Percentiles rank a stretch among this genome's conserved stretches.
Conservation (phyloP, 495 filamentous ascomycete genomes). For the Glarea lozoyensis region DNA sequence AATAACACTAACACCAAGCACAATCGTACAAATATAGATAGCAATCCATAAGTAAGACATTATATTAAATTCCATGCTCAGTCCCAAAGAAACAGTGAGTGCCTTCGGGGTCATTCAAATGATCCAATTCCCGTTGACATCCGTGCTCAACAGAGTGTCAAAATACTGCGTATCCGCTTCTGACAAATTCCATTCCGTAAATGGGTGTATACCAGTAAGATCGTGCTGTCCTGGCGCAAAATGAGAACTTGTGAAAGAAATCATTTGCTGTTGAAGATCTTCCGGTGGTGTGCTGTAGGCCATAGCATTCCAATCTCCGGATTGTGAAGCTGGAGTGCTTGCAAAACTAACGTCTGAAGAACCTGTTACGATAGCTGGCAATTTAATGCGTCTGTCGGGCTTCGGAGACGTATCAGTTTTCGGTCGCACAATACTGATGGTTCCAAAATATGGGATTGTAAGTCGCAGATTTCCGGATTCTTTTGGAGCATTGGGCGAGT, state of each 20-base stretch:
- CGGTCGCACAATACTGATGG: slow-evolving; percentile 29
- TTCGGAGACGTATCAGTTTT: not conserved
- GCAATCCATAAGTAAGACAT: no score
- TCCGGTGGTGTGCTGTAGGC: not conserved
- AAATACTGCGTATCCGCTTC: slow-evolving; percentile 19
- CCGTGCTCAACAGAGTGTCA: slow-evolving; percentile 17
- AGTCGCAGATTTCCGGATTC: slow-evolving; percentile 23
- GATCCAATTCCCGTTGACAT: slow-evolving; percentile 21
- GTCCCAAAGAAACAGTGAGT: no score
- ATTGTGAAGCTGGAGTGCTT: not conserved
- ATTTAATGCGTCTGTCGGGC: no score
- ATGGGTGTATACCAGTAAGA: slow-evolving; percentile 1
- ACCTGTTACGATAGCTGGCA: not conserved
- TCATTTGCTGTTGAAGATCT: not conserved
- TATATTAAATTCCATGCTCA: no score
- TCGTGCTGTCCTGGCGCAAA: slow-evolving; percentile 2
- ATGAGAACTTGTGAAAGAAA: slow-evolving; percentile 6
- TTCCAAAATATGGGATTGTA: slow-evolving; percentile 38
- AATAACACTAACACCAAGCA: no score
- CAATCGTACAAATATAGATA: no score
- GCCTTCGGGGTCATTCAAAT: no score
- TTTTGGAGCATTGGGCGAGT: slow-evolving; percentile 1
- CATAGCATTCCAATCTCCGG: not conserved
- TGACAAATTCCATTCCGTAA: slow-evolving; percentile 12
- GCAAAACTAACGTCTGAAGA: not conserved